These are phyloP conservation scores for Sclerotinia spermophila DNA, from an alignment of 2,329 filamentous ascomycete species.

Conservation along the genomic window DNA sequence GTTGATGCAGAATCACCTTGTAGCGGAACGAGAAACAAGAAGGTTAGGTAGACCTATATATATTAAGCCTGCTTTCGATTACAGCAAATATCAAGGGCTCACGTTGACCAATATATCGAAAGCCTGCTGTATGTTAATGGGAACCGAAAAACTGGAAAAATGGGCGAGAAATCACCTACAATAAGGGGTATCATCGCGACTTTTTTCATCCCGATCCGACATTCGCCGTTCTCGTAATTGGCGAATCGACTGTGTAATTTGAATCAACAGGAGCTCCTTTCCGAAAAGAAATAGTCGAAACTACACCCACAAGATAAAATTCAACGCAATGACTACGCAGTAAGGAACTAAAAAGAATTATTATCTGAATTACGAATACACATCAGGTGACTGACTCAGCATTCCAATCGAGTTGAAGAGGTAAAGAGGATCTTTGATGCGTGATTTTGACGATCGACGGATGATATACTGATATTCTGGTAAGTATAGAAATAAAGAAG, in stretches of 20 bases:
- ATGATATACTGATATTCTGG: constrained; percentile 44
- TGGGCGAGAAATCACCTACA: constrained; percentile 34
- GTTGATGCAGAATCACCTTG: constrained; percentile 42
- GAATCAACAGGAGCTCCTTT: neutral
- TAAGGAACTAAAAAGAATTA: constrained; percentile 33
- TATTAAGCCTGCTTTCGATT: neutral
- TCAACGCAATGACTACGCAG: constrained; percentile 49
- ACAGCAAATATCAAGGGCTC: neutral
- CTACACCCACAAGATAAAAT: constrained; percentile 54
- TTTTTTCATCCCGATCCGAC: constrained; percentile 59
- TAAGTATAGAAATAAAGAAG: neutral
- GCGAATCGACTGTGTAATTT: constrained; percentile 45
- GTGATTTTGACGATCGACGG: constrained; percentile 47
- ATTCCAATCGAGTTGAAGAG: constrained; percentile 59
- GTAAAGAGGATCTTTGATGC: constrained; percentile 56
- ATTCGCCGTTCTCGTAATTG: constrained; percentile 51
- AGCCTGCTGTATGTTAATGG: neutral
- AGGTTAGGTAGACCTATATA: constrained; percentile 51
- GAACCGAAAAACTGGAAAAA: neutral
- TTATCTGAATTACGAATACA: neutral
- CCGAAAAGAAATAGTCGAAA: neutral
- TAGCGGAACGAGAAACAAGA: constrained; percentile 59
- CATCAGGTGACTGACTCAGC: constrained; percentile 40
- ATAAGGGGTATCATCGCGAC: constrained; percentile 59
- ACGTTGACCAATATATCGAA: constrained; percentile 57